These are phyloP conservation scores for Dipodascopsis tothii DNA, from an alignment of 805 yeast species.

Conservation along the genomic window DNA sequence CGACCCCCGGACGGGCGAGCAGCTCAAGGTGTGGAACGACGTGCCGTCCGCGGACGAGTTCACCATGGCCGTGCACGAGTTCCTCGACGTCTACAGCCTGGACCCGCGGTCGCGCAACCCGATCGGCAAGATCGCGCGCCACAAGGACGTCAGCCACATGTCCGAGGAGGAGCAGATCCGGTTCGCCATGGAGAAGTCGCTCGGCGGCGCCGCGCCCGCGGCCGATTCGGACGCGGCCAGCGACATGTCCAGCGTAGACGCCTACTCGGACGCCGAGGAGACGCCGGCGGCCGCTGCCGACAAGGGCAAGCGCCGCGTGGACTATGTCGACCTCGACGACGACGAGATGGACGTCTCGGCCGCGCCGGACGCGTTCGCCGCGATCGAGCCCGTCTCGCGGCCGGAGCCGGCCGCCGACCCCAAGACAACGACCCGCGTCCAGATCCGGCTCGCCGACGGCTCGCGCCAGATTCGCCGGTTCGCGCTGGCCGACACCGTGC, in stretches of 20 bases:
- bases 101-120: conserved; percentile 62
- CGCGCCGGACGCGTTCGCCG: conserved; percentile 38
- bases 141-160: conserved; percentile 52
- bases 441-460: conserved; percentile 86
- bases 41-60: conserved; percentile 27
- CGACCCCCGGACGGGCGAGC: conserved; percentile 94
- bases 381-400: conserved; percentile 45
- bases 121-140: conserved; percentile 35
- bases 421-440: conserved; percentile 62
- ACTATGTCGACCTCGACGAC: conserved; percentile 26
- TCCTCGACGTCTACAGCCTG: conserved; percentile 57
- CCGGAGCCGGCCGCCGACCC: conserved; percentile 59
- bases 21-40: conserved; percentile 65
- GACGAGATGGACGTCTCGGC: conserved; percentile 16
- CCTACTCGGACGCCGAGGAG: conserved; percentile 3
- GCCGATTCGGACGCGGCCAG: conserved; percentile 30
- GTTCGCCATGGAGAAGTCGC: conserved; percentile 61
- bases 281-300: conserved; percentile 1
- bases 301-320: conserved; percentile 20
- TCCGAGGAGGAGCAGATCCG: conserved; percentile 81
- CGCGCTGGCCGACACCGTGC: conserved; percentile 49
- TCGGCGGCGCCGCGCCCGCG: conserved; percentile 32
- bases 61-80: conserved; percentile 44
- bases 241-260: conserved; percentile 28
- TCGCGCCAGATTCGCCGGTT: conserved; percentile 69